Evolutionary conservation across 2,329 filamentous ascomycete genomes (phyloP), one percentile per base, ranked within the genome.

Genomic region (Sclerotinia subarctica): DNA sequence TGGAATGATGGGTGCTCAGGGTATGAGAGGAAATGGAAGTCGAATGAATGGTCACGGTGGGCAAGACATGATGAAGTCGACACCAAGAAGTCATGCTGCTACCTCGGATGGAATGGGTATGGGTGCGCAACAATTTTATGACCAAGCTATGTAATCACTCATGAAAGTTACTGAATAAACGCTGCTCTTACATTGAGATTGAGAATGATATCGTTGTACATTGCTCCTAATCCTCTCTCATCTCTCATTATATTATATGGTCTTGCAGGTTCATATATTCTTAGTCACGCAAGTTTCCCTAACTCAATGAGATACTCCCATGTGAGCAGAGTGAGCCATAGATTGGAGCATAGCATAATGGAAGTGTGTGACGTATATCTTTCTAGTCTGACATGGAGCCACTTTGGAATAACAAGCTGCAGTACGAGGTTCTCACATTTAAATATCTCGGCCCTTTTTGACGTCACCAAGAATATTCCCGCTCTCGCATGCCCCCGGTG

Each of bases 21-120:
- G 21, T 26, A 62, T 62, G 58, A 65, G 46, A 24, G 52, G 42
- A 56, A 58, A 58, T 26, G 24, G 35, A 32, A 47, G 29, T 32
- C 19, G 24, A 17, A 32, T 32, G 19, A 8, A 19, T 13, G 4
- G 52, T 65, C 63, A 44, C 24, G 46, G 21, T 26, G 46, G 21
- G 7, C 59, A 42, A 4, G 51, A 19, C 1, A 38, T 51, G 32
- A 42, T 26, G n/a, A 35, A 4, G 1, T 24, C 59, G n/a, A 35
- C 7, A 2, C 32, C 59, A 2, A 19, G n/a, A 52, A 42, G 29
- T 26, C 46, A 38, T 38, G 29, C 29, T 38, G 32, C 15, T 13
- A 11, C 2, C 10, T 3, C 29, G 1, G 32, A n/a, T 26, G 60
- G n/a, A 6, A 64, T 32, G 35, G 32, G 17, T 11, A 42, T 64